Conservation (phyloP, 2,329 filamentous ascomycete species). For the Zopfia rhizophila region DNA sequence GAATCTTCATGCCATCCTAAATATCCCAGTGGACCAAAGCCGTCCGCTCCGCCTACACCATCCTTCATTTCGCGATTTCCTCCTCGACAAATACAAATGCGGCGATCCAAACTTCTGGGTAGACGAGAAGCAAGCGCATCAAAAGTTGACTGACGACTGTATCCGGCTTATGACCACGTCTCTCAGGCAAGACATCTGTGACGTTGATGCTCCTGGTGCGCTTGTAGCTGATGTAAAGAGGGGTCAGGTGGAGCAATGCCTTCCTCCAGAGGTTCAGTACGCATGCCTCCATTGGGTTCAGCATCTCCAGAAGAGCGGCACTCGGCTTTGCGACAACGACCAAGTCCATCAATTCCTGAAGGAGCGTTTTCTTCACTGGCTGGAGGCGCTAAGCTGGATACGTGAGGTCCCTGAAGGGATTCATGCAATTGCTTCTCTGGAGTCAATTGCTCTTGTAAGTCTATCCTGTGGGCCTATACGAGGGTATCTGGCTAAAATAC, state of each 20-base stretch:
- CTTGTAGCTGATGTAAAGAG: constrained; percentile 1
- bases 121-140: constrained; percentile 34
- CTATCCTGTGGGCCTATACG: constrained; percentile 33
- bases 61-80: constrained; percentile 25
- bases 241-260: constrained; percentile 1
- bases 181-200: constrained; percentile 13
- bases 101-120: constrained; percentile 45
- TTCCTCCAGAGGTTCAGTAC: constrained; percentile 8
- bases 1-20: constrained; percentile 22
- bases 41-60: constrained; percentile 18
- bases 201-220: not conserved
- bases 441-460: constrained; percentile 18
- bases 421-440: constrained; percentile 4
- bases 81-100: constrained; percentile 18
- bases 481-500: no score
- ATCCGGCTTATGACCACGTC: not conserved
- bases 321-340: not conserved
- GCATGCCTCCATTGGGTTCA: constrained; percentile 13
- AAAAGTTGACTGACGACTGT: constrained; percentile 1
- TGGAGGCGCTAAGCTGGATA: constrained; percentile 9
- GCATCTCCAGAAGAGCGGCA: constrained; percentile 6
- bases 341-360: constrained; percentile 4
- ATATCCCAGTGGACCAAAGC: constrained; percentile 12
- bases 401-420: no score
- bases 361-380: no score